Evolutionary conservation across 1,139 yeast species (phyloP).

Genomic region (Pichia sp.): DNA sequence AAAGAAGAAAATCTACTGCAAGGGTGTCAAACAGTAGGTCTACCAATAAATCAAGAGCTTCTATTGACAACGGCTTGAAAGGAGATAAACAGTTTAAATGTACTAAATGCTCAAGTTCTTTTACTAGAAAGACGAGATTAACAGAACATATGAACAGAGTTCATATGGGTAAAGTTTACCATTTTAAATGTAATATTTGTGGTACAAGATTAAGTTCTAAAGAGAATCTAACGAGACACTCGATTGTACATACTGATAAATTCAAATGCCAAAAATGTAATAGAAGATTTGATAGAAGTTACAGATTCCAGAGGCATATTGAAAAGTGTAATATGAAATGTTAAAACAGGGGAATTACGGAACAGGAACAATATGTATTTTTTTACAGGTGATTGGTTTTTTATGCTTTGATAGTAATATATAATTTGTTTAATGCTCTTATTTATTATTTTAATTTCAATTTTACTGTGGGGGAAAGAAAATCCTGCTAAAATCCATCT

Average conservation of each 20-base stretch:
- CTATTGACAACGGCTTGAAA: not conserved
- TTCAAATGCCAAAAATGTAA: conserved; percentile 17
- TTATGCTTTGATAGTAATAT: too few relatives aligned
- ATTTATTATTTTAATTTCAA: conserved; percentile 23
- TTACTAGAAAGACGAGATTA: conserved; percentile 21
- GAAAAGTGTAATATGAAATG: conserved; percentile 17
- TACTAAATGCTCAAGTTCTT: conserved; percentile 15
- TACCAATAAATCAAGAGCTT: too few relatives aligned
- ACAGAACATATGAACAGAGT: conserved; percentile 18
- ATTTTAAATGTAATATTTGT: conserved; percentile 17
- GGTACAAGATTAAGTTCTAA: conserved; percentile 15
- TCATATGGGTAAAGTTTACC: conserved; percentile 14
- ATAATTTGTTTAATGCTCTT: too few relatives aligned
- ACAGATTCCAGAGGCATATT: conserved; percentile 17
- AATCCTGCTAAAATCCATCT: conserved; percentile 84
- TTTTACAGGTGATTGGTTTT: too few relatives aligned
- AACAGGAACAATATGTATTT: too few relatives aligned
- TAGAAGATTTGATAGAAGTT: conserved; percentile 19
- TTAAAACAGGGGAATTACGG: too few relatives aligned
- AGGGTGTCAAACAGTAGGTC: not conserved
- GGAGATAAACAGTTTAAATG: conserved; percentile 15
- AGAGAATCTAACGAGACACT: conserved; percentile 21
- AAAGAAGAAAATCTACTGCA: too few relatives aligned
- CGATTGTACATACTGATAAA: conserved; percentile 20
- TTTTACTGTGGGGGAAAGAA: conserved; percentile 77